Base-by-base conservation (phyloP, 2,329 filamentous ascomycete genomes). In the Botrytis paeoniae region DNA sequence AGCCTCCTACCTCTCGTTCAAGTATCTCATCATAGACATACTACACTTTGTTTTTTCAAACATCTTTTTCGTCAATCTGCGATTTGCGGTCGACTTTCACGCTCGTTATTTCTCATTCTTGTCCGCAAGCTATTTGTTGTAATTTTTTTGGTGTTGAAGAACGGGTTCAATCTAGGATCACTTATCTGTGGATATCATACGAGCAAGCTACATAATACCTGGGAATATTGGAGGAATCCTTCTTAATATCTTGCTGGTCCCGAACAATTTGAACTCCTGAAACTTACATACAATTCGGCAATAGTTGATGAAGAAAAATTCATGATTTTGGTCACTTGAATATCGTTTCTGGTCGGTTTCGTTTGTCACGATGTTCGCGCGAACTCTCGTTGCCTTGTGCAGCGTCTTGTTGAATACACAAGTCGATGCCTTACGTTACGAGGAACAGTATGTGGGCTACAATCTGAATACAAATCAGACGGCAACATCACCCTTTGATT, bases 401-500 rank as follows among this genome's bases (percentile, higher is more conserved):
- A 59, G 61, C 51, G 39, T 71, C 39, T 59, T 72, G 61, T 57
- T 65, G 39, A 64, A 37, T 18, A 63, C 71, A 73, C 71, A 73
- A 18, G 59, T 75, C 45, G 22, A 54, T 41, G 73, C 71, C 10
- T 43, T 75, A 37, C 73, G 71, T 8, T 75, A 73, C 57, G 68
- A 73, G 4, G 22, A 39, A 69, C 6, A 73, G 22, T 72, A 39
- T 54, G 73, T 68, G 45, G 72, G 71, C 35, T 75, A 70, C n/a
- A 75, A 75, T 77, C 82, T 91, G 75, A 91, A 91, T 79, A 83
- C 84, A 75, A 91, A 91, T 79, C 78, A 85, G 76, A 82, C 83
- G 63, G 88, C 89, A n/a, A 84, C 79, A 14, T 80, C 85, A 69
- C 88, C 89, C 3, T 81, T 87, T 54, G 84, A 91, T 62, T 92